Evolutionary conservation across 805 yeast species (phyloP).

Genomic region (Suhomyces kilbournensis): DNA sequence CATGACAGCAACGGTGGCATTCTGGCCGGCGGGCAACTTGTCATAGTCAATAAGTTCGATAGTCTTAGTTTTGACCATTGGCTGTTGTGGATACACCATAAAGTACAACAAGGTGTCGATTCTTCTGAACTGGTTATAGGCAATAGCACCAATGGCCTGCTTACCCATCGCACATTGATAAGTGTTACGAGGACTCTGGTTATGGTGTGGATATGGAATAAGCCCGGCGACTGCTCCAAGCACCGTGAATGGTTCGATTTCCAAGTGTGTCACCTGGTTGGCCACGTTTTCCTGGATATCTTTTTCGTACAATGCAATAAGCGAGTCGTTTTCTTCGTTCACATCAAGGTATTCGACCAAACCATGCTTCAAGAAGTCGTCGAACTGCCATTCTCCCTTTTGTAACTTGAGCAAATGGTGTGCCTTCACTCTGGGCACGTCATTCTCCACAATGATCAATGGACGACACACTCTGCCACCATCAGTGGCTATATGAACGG

Average conservation of each 20-base stretch:
- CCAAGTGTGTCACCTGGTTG: constrained; percentile 69
- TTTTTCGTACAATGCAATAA: constrained; percentile 52
- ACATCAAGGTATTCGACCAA: constrained; percentile 94
- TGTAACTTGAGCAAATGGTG: constrained; percentile 64
- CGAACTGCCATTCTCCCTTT: constrained; percentile 77
- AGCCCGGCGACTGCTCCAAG: constrained; percentile 91
- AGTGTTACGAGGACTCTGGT: constrained; percentile 89
- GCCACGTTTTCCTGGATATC: constrained; percentile 43
- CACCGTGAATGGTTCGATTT: constrained; percentile 92
- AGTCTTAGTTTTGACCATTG: constrained; percentile 97
- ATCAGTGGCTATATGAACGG: constrained; percentile 97
- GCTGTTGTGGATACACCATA: constrained; percentile 99
- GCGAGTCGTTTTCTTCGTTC: constrained; percentile 28
- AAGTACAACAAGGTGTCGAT: constrained; percentile 90
- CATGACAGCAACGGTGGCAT: constrained; percentile 99
- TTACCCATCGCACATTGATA: constrained; percentile 97
- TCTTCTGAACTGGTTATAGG: constrained; percentile 92
- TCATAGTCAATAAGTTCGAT: constrained; percentile 94
- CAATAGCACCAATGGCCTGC: constrained; percentile 99
- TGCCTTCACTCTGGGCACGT: constrained; percentile 65
- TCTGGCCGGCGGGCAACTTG: constrained; percentile 97
- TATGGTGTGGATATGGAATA: constrained; percentile 90
- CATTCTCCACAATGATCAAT: constrained; percentile 77
- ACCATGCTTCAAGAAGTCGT: constrained; percentile 82
- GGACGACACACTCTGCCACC: constrained; percentile 99